phyloP scores from a whole-genome alignment of 129 eudicot genomes.

The Scalesia atractyloides region DNA sequence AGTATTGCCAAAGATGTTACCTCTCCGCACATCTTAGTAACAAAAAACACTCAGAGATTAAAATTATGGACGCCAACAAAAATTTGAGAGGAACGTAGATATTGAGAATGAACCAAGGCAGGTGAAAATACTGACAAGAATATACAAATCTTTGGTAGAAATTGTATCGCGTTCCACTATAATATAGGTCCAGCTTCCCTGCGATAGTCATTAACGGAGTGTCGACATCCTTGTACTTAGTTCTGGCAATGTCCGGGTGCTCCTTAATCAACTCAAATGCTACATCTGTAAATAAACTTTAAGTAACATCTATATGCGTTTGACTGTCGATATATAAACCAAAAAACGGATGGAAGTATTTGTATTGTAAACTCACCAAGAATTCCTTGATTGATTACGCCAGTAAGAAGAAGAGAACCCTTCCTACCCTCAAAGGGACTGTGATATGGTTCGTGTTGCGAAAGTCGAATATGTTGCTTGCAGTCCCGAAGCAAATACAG shows the following conservation, averaged over 20 bases:
- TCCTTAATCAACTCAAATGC: constrained; percentile 24
- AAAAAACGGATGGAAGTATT: not conserved
- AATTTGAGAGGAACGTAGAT: no score
- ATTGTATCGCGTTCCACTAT: constrained; percentile 10
- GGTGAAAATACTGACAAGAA: constrained; percentile 14
- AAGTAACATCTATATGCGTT: not conserved
- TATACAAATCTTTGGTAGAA: constrained; percentile 25
- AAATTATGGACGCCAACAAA: no score
- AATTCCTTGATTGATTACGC: not conserved
- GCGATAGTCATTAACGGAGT: constrained; percentile 16
- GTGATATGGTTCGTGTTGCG: not conserved
- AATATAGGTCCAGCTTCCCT: constrained; percentile 21
- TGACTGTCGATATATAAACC: not conserved
- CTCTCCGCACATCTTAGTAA: not conserved
- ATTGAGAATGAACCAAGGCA: not conserved
- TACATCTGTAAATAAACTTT: constrained; percentile 19
- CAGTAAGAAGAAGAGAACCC: not conserved
- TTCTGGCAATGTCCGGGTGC: constrained; percentile 19
- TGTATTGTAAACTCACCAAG: not conserved
- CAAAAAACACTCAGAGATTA: not conserved
- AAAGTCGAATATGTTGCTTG: constrained; percentile 2
- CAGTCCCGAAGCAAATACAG: constrained; percentile 15
- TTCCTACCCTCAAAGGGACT: constrained; percentile 28
- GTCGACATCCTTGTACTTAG: not conserved
- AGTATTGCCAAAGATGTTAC: not conserved